Conservation (phyloP, 2,329 filamentous ascomycete genomes). For the Fusarium kyushuense region DNA sequence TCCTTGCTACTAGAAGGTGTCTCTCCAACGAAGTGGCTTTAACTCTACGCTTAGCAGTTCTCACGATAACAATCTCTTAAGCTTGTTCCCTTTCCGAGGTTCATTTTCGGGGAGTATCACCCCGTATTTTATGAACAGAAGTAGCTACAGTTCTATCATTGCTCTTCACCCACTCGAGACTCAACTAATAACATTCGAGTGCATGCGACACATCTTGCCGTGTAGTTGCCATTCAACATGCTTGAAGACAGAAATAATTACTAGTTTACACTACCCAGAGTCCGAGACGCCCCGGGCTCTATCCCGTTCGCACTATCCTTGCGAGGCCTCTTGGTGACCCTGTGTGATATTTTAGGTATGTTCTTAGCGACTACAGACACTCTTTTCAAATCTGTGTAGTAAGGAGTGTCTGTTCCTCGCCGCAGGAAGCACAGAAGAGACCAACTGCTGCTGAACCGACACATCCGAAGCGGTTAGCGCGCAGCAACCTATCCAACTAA, state of each 20-base stretch:
- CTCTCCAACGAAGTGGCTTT: neutral
- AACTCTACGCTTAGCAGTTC: neutral
- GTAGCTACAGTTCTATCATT: slow-evolving; percentile 1
- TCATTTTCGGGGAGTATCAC: neutral
- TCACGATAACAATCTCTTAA: neutral
- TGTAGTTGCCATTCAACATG: slow-evolving; percentile 48
- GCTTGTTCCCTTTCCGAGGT: neutral
- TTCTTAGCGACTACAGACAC: slow-evolving; percentile 29
- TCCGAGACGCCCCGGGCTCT: slow-evolving; percentile 43
- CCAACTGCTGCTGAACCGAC: slow-evolving; percentile 10
- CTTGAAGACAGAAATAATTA: slow-evolving; percentile 49
- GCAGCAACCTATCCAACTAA: slow-evolving; percentile 29
- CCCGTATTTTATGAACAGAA: neutral
- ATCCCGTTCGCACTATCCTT: slow-evolving; percentile 41
- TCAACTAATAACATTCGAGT: slow-evolving; percentile 9
- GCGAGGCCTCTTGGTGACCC: slow-evolving; percentile 39
- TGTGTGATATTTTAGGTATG: slow-evolving; percentile 36
- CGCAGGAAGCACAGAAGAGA: slow-evolving; percentile 37
- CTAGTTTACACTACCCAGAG: slow-evolving; percentile 50
- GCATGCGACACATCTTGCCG: slow-evolving; percentile 25
- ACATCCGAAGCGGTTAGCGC: slow-evolving; percentile 4
- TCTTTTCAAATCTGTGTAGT: slow-evolving; percentile 32
- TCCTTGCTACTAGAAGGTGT: neutral
- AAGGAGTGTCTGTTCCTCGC: slow-evolving; percentile 32
- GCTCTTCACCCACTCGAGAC: neutral